Percentiles rank a stretch among this genome's conserved stretches.
Evolutionary conservation across 2,329 filamentous ascomycete genomes (phyloP).

Genomic region (Penicillium sp.): DNA sequence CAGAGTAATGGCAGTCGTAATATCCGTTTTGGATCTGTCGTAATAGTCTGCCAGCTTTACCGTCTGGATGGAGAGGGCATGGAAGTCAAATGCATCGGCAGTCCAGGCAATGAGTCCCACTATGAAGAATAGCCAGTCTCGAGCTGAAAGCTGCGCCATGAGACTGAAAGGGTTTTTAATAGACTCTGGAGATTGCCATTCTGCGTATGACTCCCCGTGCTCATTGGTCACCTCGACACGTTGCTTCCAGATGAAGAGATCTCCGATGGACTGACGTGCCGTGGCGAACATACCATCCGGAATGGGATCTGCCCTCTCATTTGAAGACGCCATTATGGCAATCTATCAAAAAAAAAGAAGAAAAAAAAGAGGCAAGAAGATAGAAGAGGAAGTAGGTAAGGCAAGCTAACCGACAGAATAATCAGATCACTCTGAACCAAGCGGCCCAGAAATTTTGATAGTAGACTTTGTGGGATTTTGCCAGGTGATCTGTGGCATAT

Average conservation of each 20-base stretch:
- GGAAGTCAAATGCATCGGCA: conserved; percentile 81
- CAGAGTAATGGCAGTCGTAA: conserved; percentile 62
- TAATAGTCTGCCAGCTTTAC: conserved; percentile 66
- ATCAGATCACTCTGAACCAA: not conserved
- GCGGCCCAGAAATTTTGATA: not conserved
- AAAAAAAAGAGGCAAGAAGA: not conserved
- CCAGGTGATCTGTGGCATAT: not conserved
- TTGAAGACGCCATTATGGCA: conserved; percentile 12
- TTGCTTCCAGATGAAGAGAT: conserved; percentile 74
- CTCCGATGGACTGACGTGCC: conserved; percentile 62
- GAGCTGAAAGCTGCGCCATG: conserved; percentile 61
- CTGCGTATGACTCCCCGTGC: conserved; percentile 64
- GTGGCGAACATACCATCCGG: conserved; percentile 65
- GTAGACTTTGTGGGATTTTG: not conserved
- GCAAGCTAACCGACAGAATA: not conserved
- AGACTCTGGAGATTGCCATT: conserved; percentile 67
- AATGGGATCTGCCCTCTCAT: conserved; percentile 64
- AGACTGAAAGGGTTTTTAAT: conserved; percentile 70
- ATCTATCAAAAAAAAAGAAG: not conserved
- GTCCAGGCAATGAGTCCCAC: conserved; percentile 76
- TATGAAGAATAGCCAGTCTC: conserved; percentile 73
- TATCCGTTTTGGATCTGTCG: conserved; percentile 62
- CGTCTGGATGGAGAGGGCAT: conserved; percentile 76
- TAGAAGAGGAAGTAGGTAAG: not conserved
- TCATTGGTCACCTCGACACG: conserved; percentile 56